phyloP scores from a whole-genome alignment of 768 basidiomycete genomes.

The Phanerodontia chrysosporium region DNA sequence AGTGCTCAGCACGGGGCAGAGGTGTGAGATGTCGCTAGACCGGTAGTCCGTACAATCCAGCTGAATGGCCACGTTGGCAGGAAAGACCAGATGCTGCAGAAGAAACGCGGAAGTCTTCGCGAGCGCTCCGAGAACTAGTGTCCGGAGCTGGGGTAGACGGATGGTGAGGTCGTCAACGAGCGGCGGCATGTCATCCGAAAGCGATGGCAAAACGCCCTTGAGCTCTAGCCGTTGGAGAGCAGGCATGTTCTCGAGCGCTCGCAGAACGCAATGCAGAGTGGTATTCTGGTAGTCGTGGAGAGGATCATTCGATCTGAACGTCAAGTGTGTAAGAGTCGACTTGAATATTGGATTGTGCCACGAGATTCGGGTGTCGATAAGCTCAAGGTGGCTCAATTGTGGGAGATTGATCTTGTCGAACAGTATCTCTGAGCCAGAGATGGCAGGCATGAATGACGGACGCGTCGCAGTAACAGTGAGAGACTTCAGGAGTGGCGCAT shows the following conservation, averaged over 20 bases:
- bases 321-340: not conserved
- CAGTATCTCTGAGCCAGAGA: not conserved
- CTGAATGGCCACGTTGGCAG: not conserved
- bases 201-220: not conserved
- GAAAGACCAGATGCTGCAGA: not conserved
- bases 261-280: not conserved
- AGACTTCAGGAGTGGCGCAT: not conserved
- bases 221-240: slow-evolving; percentile 1
- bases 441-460: not conserved
- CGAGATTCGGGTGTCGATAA: not conserved
- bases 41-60: not conserved
- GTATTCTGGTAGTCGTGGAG: not conserved
- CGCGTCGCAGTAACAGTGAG: not conserved
- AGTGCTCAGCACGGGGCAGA: not conserved
- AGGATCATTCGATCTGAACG: not conserved
- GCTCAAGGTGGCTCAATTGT: not conserved
- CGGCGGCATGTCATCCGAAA: not conserved
- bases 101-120: not conserved
- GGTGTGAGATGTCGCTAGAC: not conserved
- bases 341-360: not conserved
- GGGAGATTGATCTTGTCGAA: not conserved
- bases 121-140: not conserved
- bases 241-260: slow-evolving; percentile 3
- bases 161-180: not conserved
- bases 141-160: not conserved